These are phyloP conservation scores for Kwoniella dendrophila DNA, from an alignment of 768 basidiomycete genomes.

Conservation along the genomic window DNA sequence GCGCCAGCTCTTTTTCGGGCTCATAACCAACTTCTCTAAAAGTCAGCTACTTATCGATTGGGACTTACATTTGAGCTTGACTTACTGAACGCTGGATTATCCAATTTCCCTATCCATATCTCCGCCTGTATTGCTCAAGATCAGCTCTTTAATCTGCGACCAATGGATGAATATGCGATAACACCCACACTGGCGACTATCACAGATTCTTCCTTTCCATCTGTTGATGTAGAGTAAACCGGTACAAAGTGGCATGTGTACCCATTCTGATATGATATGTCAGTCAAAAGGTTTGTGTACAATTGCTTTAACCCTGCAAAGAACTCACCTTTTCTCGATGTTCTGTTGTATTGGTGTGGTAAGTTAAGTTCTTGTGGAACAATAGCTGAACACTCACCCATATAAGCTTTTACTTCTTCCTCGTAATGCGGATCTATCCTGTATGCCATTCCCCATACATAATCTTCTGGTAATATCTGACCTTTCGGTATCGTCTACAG, in stretches of 20 bases:
- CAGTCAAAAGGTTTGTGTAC: too few relatives aligned
- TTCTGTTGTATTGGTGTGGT: conserved; percentile 1
- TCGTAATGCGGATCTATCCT: conserved; percentile 78
- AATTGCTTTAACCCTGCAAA: too few relatives aligned
- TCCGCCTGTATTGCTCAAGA: conserved; percentile 15
- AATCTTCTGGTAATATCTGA: conserved; percentile 58
- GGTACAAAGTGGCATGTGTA: conserved; percentile 81
- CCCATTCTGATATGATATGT: conserved; percentile 70
- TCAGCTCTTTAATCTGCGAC: background rate
- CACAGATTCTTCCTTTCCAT: conserved; percentile 63
- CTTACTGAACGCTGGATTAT: conserved; percentile 87
- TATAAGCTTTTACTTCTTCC: conserved; percentile 75
- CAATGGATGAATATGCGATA: background rate
- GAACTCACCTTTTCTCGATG: conserved; percentile 16
- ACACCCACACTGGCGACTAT: conserved; percentile 55
- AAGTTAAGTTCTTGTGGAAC: background rate
- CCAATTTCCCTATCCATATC: conserved; percentile 84
- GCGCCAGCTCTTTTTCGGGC: conserved; percentile 68
- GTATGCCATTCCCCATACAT: conserved; percentile 89
- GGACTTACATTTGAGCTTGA: conserved; percentile 3
- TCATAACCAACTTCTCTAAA: conserved; percentile 72
- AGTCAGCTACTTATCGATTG: too few relatives aligned
- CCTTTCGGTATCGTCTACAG: background rate
- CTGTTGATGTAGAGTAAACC: conserved; percentile 64
- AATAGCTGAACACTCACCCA: conserved; percentile 64